Percentiles rank a stretch among this genome's conserved stretches.
These are phyloP conservation scores for Sequoiadendron giganteum DNA, from an alignment of 75 land plant genomes.

Conservation along the genomic window DNA sequence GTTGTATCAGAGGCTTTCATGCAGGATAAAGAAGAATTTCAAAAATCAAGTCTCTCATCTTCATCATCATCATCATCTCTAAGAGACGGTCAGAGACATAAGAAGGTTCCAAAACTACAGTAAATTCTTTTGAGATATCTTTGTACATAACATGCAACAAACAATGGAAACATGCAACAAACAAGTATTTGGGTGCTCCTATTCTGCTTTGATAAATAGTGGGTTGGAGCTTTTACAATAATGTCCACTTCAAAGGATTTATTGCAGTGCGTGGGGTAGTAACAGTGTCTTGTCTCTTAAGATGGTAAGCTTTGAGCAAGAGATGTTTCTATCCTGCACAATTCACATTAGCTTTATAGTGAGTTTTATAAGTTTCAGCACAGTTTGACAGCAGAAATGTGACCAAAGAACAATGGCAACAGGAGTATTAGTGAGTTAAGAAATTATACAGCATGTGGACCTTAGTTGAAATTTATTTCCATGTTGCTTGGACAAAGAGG, in stretches of 20 bases:
- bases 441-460: not conserved
- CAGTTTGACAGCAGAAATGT: not conserved
- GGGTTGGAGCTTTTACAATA: conserved; percentile 2
- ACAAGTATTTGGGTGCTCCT: not conserved
- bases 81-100: conserved; percentile 10
- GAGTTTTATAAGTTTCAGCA: not conserved
- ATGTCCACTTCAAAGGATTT: not conserved
- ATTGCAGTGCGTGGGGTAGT: not conserved
- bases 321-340: not conserved
- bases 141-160: not conserved
- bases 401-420: not conserved
- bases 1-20: conserved; percentile 50
- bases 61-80: conserved; percentile 59
- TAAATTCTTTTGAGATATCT: not conserved
- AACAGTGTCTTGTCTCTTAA: not conserved
- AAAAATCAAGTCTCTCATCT: conserved; percentile 20
- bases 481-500: not conserved
- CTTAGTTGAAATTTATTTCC: not conserved
- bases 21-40: conserved; percentile 61
- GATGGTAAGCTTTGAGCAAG: not conserved
- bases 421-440: not conserved
- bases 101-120: not conserved
- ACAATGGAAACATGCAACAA: not conserved
- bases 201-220: not conserved
- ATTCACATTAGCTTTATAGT: not conserved